Conservation (phyloP, 1,284 basidiomycete genomes). For the Ustilago lituana region DNA sequence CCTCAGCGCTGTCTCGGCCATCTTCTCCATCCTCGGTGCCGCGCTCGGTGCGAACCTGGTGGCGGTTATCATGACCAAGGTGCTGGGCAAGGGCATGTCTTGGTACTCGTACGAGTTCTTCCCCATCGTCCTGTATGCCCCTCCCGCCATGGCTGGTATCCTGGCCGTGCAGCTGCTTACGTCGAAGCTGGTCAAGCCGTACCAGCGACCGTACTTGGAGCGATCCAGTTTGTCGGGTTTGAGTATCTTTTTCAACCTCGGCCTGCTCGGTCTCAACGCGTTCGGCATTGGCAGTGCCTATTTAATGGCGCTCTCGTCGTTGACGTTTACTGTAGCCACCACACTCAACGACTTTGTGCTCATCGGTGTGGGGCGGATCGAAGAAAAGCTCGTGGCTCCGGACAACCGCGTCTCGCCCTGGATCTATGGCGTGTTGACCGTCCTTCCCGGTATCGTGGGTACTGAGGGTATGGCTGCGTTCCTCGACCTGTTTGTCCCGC, state of each 20-base stretch:
- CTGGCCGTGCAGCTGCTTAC: constrained; percentile 75
- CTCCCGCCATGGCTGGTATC: constrained; percentile 73
- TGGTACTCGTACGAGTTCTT: constrained; percentile 75
- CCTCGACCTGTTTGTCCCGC: constrained; percentile 86
- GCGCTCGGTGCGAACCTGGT: constrained; percentile 77
- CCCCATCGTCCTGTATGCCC: constrained; percentile 80
- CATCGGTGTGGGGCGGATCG: constrained; percentile 52
- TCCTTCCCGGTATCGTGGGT: constrained; percentile 76
- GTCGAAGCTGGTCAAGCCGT: constrained; percentile 71
- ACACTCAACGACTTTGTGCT: constrained; percentile 61
- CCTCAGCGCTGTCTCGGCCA: constrained; percentile 45
- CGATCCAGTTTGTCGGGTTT: constrained; percentile 53
- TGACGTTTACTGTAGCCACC: constrained; percentile 69
- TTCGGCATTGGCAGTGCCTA: constrained; percentile 77
- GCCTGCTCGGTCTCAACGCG: constrained; percentile 70
- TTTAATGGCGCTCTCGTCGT: constrained; percentile 74
- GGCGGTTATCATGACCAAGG: constrained; percentile 77
- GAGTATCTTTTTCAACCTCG: constrained; percentile 52
- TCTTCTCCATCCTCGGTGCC: constrained; percentile 67
- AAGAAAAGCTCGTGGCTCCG: constrained; percentile 44
- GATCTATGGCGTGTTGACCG: constrained; percentile 50
- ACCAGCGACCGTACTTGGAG: constrained; percentile 61
- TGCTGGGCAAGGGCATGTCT: constrained; percentile 73
- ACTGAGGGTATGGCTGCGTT: constrained; percentile 77
- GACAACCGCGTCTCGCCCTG: constrained; percentile 55